Evolutionary conservation across 305 asterid genomes (phyloP), one percentile per base, ranked within the genome.

Genomic region (Fraxinus baroniana): DNA sequence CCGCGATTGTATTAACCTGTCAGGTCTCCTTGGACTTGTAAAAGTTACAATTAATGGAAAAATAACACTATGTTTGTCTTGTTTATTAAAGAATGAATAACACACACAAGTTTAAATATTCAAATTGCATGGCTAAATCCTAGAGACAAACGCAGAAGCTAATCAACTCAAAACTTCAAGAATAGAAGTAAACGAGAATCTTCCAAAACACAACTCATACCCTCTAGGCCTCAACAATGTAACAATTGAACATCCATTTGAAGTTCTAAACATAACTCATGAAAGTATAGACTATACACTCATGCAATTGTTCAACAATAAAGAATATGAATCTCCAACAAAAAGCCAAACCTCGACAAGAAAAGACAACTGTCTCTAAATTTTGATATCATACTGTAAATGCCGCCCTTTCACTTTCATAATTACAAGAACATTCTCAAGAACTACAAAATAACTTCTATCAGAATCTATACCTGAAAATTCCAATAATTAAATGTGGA

Each of bases 391-490:
- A 1, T 60, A 60, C 30, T 62, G 2, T 1, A 39, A 17, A n/a
- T n/a, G 64, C 37, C 12, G 49, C 66, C 33, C 33, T 66, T 64
- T 72, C 62, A 39, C 52, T 39, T 66, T 13, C 36, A 30, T 4
- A 36, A 44, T 13, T 13, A 10, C 5, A 74, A 44, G 24, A 75
- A 70, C 44, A 78, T 33, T 64, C 52, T 75, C 7, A 71, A 79
- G 75, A 49, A 60, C 13, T 3, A 10, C 44, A 46, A 18, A 32
- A 81, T 79, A 35, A 64, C 79, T 28, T 68, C 37, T 68, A 73
- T 81, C 77, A 83, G 17, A 9, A 85, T 80, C 85, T 78, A 46
- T 71, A 78, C 70, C 20, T 24, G 52, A 33, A 74, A 74, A 30
- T 28, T 35, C 79, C 36, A 44, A 68, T 39, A 73, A 72, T 37